Conservation (phyloP, 768 basidiomycete species). For the Phaeolepiota aurea region DNA sequence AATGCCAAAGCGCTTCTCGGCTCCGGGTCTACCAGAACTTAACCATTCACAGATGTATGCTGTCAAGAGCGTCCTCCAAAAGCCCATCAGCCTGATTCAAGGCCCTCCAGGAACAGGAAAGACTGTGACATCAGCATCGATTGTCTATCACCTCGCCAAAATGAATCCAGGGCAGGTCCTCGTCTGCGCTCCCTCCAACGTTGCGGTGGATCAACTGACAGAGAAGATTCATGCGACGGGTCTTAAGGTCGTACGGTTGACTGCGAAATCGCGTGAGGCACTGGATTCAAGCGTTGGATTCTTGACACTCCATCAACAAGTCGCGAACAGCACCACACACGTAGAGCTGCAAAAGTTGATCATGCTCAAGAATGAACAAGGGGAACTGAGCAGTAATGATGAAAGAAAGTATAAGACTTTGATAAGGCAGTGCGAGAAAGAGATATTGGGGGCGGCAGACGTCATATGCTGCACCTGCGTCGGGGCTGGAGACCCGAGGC, state of each 20-base stretch:
- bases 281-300: conserved; percentile 93
- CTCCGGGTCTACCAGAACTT: conserved; percentile 93
- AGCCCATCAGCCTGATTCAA: conserved; percentile 95
- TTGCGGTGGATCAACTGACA: conserved; percentile 97
- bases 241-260: conserved; percentile 93
- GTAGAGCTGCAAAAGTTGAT: conserved; percentile 98
- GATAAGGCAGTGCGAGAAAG: conserved; percentile 93
- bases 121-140: conserved; percentile 97
- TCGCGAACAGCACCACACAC: conserved; percentile 92
- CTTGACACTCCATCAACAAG: conserved; percentile 94
- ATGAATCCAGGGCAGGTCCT: conserved; percentile 99
- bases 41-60: conserved; percentile 99
- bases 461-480: conserved; percentile 99
- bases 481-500: conserved; percentile 91
- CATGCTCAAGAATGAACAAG: conserved; percentile 95
- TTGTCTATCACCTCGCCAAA: conserved; percentile 97
- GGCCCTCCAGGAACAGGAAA: conserved; percentile 99
- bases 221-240: conserved; percentile 99
- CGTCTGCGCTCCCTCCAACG: conserved; percentile 97
- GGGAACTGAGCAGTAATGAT: conserved; percentile 92
- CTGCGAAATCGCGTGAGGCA: conserved; percentile 97
- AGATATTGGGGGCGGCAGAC: conserved; percentile 90
- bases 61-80: conserved; percentile 97
- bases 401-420: conserved; percentile 97
- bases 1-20: conserved; percentile 97